Base-by-base conservation (phyloP, 2,329 filamentous ascomycete genomes). In the Pseudogymnoascus sp. region DNA sequence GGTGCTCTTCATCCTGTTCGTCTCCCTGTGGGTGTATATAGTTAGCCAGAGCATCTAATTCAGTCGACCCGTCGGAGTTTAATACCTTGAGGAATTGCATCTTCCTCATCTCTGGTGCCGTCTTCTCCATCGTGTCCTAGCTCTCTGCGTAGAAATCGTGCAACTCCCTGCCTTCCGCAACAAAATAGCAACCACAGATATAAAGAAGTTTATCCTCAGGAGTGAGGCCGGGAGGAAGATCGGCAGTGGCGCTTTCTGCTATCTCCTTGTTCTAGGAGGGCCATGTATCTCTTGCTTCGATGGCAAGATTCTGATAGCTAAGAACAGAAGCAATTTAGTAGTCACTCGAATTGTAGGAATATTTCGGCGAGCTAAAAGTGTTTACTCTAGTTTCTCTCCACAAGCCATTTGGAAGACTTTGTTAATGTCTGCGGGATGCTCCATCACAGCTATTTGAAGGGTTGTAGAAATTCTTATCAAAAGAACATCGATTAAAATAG, bases 401-500 rank as follows among this genome's bases (percentile, higher is more conserved):
- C 80, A 80, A 4, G 72, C 74, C 7, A 75, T 71, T 4, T 78
- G 75, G 45, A 80, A 73, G 66, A 80, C 79, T 62, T 80, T 80
- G 68, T 80, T 80, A 19, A 77, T 71, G 63, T 80, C 77, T 62
- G 79, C 78, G 4, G 77, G 80, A 0, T n/a, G 79, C 79, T 1
- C 74, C 75, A 68, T 80, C 78, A 60, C 76, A 75, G 21, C 79
- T 80, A 0, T 71, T 65, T 1, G 72, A 66, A 62, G 78, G 78
- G 6, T 76, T 76, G 62, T 82, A 82, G 0, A 69, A 69, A 0
- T 73, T 72, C 36, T 76, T 63, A 11, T 78, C 73, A 36, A 80
- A 74, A 16, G 77, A 72, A 67, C 82, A 78, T 66, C 75, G 76
- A 68, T 84, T 81, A 83, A 74, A 10, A 83, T 75, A 7, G 76